Evolutionary conservation across 805 yeast species (phyloP).

Genomic region (Debaryomyces prosopidis): DNA sequence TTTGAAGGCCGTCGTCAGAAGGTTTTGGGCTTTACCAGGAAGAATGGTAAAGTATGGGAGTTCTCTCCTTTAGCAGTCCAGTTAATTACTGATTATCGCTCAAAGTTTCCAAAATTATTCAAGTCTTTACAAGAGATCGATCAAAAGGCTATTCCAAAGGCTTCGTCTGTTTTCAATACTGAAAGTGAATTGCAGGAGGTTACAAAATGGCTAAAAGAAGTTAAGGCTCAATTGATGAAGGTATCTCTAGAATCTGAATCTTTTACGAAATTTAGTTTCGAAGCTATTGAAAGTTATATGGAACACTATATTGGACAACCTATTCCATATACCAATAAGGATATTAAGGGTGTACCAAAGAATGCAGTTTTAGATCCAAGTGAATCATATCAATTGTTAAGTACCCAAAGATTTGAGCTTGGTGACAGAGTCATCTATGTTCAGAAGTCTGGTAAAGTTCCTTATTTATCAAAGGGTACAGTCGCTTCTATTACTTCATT

Average conservation of each 20-base stretch:
- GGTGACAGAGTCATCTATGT: conserved; percentile 92
- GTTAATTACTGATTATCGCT: conserved; percentile 60
- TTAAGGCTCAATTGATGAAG: conserved; percentile 48
- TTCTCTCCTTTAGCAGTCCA: conserved; percentile 73
- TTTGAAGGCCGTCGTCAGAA: conserved; percentile 77
- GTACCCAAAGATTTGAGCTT: conserved; percentile 72
- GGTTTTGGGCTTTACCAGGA: conserved; percentile 84
- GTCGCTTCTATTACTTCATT: conserved; percentile 65
- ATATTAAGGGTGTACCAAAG: conserved; percentile 79
- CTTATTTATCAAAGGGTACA: conserved; percentile 84
- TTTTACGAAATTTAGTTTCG: conserved; percentile 63
- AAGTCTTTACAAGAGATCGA: conserved; percentile 28
- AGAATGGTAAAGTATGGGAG: conserved; percentile 69
- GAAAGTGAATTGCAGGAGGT: conserved; percentile 45
- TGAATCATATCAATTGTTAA: conserved; percentile 67
- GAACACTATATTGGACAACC: conserved; percentile 49
- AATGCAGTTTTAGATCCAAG: conserved; percentile 78
- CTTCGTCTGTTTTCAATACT: conserved; percentile 36
- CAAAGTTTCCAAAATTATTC: conserved; percentile 64
- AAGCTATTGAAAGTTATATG: conserved; percentile 64
- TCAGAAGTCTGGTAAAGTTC: conserved; percentile 86
- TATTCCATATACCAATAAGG: conserved; percentile 46
- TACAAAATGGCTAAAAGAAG: conserved; percentile 51
- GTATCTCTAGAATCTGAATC: conserved; percentile 80
- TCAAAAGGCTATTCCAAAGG: conserved; percentile 37